Evolutionary conservation across 768 basidiomycete species (phyloP), one percentile per base, ranked within the genome.

Genomic region (Punctularia strigosozonata): DNA sequence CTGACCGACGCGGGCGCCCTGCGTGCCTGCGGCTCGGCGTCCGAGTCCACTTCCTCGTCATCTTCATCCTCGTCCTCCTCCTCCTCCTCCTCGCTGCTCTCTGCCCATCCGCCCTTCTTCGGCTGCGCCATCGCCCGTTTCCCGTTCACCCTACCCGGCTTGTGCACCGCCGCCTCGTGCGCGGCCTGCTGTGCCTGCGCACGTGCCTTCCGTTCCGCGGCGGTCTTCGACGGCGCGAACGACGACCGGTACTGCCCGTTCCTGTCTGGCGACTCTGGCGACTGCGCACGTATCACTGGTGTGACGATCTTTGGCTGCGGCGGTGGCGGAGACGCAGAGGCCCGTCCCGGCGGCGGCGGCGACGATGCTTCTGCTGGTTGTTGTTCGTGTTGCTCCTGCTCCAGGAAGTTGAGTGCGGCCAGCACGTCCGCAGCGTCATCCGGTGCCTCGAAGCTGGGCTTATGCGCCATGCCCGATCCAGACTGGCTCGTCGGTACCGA

Each of bases 211-310:
- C 94, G 72, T 52, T 97, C 81, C 17, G 77, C 75, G 26, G 89
- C 89, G 46, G 80, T 76, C 50, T 74, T 83, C 14, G 83, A 86
- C 2, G 80, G 80, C 0, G 89, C 85, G 54, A 97, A 97, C 3
- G 92, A 90, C 0, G 90, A 92, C 38, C 76, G 77, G 61, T 71
- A 83, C 39, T 74, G 71, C 1, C 59, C 38, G 6, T 43, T 40
- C 14, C 41, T 50, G 15, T 49, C 49, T 18, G 46, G 37, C 18
- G 56, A 46, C 14, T 48, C 39, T 17, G 50, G 48, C 18, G 55
- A 56, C 3, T 53, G 57, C 25, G 46, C 43, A 25, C 19, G 8
- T 10, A 46, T 45, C 26, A 47, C 45, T 1, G 58, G 53, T 37
- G 53, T 50, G 14, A 46, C 41, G 35, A 50, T 41, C 25, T 50